phyloP scores from a whole-genome alignment of 1,284 basidiomycete species.

The Puccinia novopanici region DNA sequence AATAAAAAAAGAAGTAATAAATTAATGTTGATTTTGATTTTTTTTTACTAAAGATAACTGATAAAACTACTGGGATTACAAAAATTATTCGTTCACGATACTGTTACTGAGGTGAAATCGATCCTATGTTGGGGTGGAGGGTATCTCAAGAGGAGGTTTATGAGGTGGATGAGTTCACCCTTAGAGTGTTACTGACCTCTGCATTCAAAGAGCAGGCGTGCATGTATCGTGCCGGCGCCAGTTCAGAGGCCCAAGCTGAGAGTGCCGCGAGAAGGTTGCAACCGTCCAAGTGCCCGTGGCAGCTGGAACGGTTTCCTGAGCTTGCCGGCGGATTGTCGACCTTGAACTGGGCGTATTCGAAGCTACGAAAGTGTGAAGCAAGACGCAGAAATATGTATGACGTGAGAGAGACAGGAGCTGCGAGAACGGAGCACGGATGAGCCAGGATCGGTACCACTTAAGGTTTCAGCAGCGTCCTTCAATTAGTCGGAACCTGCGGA shows the following conservation, averaged over 20 bases:
- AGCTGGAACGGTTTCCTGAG: not conserved
- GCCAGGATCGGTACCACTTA: not conserved
- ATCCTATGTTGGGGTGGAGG: not conserved
- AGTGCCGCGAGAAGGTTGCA: not conserved
- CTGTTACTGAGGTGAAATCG: not conserved
- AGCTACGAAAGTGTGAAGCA: not conserved
- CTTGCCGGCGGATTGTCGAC: not conserved
- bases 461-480: not conserved
- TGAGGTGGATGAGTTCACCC: not conserved
- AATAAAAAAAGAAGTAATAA: not conserved
- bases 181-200: not conserved
- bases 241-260: not conserved
- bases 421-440: not conserved
- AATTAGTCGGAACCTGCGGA: not conserved
- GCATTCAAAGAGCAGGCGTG: not conserved
- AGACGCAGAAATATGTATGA: not conserved
- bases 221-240: not conserved
- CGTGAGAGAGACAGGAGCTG: not conserved
- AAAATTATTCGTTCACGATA: not conserved
- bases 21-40: not conserved
- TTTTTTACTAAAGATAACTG: not conserved
- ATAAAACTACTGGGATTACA: not conserved
- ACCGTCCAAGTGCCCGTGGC: conserved; percentile 4
- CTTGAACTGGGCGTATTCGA: not conserved
- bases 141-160: not conserved